Evolutionary conservation across 2,329 filamentous ascomycete species (phyloP), one percentile per base, ranked within the genome.

Genomic region (Hypoxylon sp.): DNA sequence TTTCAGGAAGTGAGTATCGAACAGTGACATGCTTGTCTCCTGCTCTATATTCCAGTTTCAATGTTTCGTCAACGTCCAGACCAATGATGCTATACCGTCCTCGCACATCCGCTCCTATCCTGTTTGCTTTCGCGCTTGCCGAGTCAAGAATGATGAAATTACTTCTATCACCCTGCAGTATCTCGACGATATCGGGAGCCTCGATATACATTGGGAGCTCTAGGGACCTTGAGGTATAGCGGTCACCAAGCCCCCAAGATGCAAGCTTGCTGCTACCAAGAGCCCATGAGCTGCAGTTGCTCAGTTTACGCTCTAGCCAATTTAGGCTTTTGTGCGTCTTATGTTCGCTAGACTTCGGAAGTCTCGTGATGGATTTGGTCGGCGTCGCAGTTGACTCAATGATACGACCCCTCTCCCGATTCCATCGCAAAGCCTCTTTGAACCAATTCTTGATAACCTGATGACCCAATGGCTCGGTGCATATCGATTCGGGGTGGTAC

Each of bases 401-500:
- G n/a, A 21, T 40, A 23, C 55, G 56, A 13, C 37, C 36, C 20
- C 42, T 53, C 16, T 35, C 30, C 11, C 29, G 9, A 37, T 65
- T 88, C 83, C 88, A 91, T 30, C 70, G 67, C 45, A 78, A 71
- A 1, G 86, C 85, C 64, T 83, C 77, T 3, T 69, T 66, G 79
- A 91, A 94, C 90, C 91, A 96, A 63, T 89, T 90, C 40, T 71
- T 71, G 25, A 96, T 76, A 17, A 96, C 76, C 9, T 75, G 73
- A 13, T 79, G 81, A 1, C 88, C 86, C 52, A 81, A 79, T 3
- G 77, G 72, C 27, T 90, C 88, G 3, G 91, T 95, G 68, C 91
- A 96, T 9, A 91, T 82, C 0, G 90, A 96, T 69, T 97, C 91
- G 0, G 91, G 91, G 65, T 96, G 91, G 63, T 94, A 96, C 66